Evolutionary conservation across 2,329 filamentous ascomycete species (phyloP).

Genomic region (Neoscytalidium dimidiatum): DNA sequence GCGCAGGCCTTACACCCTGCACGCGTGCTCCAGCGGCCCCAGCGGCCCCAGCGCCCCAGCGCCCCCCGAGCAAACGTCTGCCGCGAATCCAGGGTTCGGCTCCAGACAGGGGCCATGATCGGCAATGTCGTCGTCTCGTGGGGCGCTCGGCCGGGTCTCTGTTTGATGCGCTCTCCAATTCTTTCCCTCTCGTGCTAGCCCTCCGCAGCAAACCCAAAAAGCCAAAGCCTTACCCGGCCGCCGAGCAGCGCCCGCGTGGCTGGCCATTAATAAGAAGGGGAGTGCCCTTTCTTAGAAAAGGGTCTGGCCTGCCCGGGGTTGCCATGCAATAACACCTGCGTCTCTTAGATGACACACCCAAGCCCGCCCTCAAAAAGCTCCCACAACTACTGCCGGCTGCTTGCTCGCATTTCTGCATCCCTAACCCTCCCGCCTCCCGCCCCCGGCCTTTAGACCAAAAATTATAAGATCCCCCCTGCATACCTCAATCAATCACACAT

Average conservation of each 20-base stretch:
- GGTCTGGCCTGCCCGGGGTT: background rate
- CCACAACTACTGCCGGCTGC: background rate
- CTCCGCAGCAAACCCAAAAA: background rate
- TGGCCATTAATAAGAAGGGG: too few relatives aligned
- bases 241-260: background rate
- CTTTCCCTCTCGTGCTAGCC: background rate
- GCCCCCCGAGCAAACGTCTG: background rate
- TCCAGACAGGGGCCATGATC: constrained; percentile 7
- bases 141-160: too few relatives aligned
- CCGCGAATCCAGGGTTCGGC: background rate
- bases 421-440: background rate
- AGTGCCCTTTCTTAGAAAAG: constrained; percentile 5
- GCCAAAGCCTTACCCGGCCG: background rate
- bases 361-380: background rate
- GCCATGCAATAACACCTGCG: background rate
- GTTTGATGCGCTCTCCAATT: background rate
- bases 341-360: background rate
- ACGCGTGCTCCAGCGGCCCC: too few relatives aligned
- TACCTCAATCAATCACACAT: constrained; percentile 4
- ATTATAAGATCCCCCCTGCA: constrained; percentile 9
- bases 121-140: constrained; percentile 14
- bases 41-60: too few relatives aligned
- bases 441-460: background rate
- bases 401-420: background rate
- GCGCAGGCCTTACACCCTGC: too few relatives aligned